Evolutionary conservation across 2,329 filamentous ascomycete genomes (phyloP).

Genomic region (Incumbomyces lentus): DNA sequence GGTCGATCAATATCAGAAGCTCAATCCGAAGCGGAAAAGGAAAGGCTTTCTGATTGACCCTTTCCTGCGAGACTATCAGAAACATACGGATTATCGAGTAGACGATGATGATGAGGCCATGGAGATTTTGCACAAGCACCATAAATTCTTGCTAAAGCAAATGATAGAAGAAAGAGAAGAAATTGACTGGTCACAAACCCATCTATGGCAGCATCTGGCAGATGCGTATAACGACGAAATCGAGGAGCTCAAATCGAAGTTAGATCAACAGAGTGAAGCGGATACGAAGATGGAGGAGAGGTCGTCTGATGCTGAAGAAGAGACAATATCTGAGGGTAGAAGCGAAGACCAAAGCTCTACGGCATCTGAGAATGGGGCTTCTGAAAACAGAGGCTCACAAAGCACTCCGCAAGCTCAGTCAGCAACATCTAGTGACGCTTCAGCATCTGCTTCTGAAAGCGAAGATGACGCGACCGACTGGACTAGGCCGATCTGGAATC

Average conservation of each 20-base stretch:
- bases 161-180: constrained; percentile 38
- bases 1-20: constrained; percentile 44
- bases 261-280: not conserved
- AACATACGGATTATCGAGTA: constrained; percentile 21
- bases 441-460: constrained; percentile 8
- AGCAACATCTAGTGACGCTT: constrained; percentile 3
- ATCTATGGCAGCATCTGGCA: constrained; percentile 34
- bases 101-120: constrained; percentile 37
- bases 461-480: constrained; percentile 15
- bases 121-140: constrained; percentile 37
- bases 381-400: not conserved
- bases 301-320: constrained; percentile 9
- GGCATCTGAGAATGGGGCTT: constrained; percentile 24
- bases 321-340: too few species aligned
- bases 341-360: constrained; percentile 16
- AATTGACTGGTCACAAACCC: constrained; percentile 35
- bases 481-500: constrained; percentile 19
- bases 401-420: not conserved
- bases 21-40: constrained; percentile 16
- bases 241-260: constrained; percentile 11
- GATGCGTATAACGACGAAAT: constrained; percentile 28
- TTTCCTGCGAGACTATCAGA: constrained; percentile 20
- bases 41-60: constrained; percentile 19
- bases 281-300: constrained; percentile 3
- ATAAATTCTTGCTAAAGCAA: constrained; percentile 35